These are phyloP conservation scores for Biscogniauxia mediterranea DNA, from an alignment of 2,329 filamentous ascomycete genomes.

Conservation along the genomic window DNA sequence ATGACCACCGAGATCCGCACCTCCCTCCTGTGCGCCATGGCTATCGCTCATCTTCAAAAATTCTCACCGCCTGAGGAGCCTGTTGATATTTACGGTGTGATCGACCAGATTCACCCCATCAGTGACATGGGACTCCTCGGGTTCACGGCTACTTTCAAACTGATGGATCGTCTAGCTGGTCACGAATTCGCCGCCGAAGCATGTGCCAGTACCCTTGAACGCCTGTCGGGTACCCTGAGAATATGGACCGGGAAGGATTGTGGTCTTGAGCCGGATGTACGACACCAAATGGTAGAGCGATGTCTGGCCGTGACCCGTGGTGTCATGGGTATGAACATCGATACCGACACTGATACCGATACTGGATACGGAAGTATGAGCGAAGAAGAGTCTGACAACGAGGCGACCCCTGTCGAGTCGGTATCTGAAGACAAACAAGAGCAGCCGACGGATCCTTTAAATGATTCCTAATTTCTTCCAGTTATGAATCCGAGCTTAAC, in stretches of 20 bases:
- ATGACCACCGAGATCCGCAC: conserved; percentile 53
- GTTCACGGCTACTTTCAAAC: conserved; percentile 56
- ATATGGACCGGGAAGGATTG: conserved; percentile 58
- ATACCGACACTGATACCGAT: conserved; percentile 48
- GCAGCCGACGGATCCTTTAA: not conserved
- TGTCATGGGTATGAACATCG: conserved; percentile 58
- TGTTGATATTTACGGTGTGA: conserved; percentile 48
- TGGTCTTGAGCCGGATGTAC: conserved; percentile 50
- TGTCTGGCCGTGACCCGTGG: conserved; percentile 56
- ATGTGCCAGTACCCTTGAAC: conserved; percentile 51
- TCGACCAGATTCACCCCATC: conserved; percentile 42
- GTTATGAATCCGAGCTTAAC: not conserved
- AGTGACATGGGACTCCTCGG: conserved; percentile 55
- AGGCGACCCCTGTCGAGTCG: conserved; percentile 1
- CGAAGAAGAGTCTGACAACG: conserved; percentile 11
- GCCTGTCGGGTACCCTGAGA: conserved; percentile 55
- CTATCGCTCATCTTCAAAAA: conserved; percentile 55
- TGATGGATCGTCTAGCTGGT: conserved; percentile 53
- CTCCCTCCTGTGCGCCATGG: conserved; percentile 59
- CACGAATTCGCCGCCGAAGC: conserved; percentile 48
- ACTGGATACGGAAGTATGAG: conserved; percentile 54
- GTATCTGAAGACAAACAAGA: not conserved
- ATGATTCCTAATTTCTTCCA: not conserved
- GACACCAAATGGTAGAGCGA: conserved; percentile 52
- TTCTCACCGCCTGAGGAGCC: conserved; percentile 42